Evolutionary conservation across 768 basidiomycete species (phyloP).

Genomic region (Hericium coralloides): DNA sequence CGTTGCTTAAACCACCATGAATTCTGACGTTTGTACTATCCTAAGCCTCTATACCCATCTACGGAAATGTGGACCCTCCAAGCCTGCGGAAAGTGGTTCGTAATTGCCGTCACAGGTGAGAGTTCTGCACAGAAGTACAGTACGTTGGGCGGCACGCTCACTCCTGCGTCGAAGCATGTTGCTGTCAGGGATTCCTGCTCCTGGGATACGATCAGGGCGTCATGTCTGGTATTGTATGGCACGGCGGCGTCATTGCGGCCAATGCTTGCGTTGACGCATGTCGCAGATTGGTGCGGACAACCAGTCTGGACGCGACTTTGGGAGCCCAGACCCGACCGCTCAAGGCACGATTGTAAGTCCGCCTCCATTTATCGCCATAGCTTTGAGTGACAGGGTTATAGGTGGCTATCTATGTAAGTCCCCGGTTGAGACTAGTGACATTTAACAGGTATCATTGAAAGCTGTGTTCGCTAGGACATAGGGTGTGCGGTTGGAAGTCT

Average conservation of each 20-base stretch:
- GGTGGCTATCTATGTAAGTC: not conserved
- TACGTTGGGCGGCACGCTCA: not conserved
- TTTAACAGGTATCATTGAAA: not conserved
- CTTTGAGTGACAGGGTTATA: not conserved
- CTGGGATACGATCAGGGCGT: not conserved
- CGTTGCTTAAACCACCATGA: too few species aligned
- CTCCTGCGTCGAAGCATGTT: not conserved
- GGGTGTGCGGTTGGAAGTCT: not conserved
- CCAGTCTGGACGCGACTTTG: not conserved
- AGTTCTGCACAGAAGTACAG: not conserved
- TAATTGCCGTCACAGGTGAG: not conserved
- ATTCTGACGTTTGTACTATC: too few species aligned
- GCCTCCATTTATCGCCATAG: not conserved
- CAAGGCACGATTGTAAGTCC: not conserved
- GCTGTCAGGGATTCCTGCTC: not conserved
- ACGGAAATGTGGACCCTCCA: too few species aligned
- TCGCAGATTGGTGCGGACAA: not conserved
- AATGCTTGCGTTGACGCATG: not conserved
- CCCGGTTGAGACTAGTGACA: not conserved
- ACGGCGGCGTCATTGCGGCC: not conserved
- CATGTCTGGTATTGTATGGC: constrained; percentile 13
- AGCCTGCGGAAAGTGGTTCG: not conserved
- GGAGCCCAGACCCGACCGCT: not conserved
- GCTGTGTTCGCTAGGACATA: not conserved
- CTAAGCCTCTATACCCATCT: too few species aligned